These are phyloP conservation scores for Penicillium sp. DNA, from an alignment of 2,329 filamentous ascomycete genomes.

Conservation along the genomic window DNA sequence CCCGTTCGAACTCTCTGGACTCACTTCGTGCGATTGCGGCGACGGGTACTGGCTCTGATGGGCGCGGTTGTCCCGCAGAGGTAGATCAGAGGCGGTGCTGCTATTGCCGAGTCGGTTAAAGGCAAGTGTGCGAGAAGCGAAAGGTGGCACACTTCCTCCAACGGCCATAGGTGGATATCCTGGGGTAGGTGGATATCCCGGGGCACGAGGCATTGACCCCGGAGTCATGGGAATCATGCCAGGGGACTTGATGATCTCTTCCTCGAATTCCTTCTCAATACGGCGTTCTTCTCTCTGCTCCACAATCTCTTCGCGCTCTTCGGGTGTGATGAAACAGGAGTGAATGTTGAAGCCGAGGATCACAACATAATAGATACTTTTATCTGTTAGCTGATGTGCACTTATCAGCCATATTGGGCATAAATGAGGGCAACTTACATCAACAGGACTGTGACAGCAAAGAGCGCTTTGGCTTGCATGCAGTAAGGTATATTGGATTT, in stretches of 20 bases:
- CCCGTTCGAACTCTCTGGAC: conserved; percentile 6
- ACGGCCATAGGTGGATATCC: conserved; percentile 37
- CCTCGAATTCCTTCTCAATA: conserved; percentile 44
- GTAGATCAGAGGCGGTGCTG: conserved; percentile 41
- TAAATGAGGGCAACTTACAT: conserved; percentile 42
- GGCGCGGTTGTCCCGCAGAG: conserved; percentile 39
- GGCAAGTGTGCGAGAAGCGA: conserved; percentile 44
- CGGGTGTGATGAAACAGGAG: conserved; percentile 48
- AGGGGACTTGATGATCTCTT: conserved; percentile 44
- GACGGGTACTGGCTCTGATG: conserved; percentile 25
- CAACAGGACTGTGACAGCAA: conserved; percentile 59
- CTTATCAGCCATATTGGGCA: not conserved
- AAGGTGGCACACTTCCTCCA: conserved; percentile 18
- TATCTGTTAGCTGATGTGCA: conserved; percentile 11
- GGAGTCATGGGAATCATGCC: conserved; percentile 36
- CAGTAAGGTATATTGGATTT: conserved; percentile 56
- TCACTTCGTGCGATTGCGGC: conserved; percentile 21
- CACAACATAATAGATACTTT: conserved; percentile 53
- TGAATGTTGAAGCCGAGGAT: conserved; percentile 52
- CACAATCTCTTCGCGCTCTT: conserved; percentile 36
- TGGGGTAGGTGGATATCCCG: conserved; percentile 21
- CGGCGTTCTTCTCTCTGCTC: conserved; percentile 40
- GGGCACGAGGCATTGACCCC: conserved; percentile 25
- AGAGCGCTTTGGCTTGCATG: conserved; percentile 60
- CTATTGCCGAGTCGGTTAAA: conserved; percentile 43